These are phyloP conservation scores for Calonectria crousiana DNA, from an alignment of 2,329 filamentous ascomycete genomes.

Conservation along the genomic window DNA sequence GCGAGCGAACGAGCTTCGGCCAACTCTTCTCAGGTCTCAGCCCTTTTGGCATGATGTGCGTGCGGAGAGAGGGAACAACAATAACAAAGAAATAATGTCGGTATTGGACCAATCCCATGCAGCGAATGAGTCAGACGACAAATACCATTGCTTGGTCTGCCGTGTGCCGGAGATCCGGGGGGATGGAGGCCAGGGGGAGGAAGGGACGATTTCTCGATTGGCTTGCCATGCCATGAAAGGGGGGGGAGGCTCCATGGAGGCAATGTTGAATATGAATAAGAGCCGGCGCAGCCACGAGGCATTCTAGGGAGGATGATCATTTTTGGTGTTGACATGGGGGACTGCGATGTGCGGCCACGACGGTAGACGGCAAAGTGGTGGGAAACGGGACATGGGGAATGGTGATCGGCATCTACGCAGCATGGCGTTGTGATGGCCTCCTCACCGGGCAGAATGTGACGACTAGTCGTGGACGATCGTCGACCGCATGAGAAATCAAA, in stretches of 20 bases:
- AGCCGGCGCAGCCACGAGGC: constrained; percentile 5
- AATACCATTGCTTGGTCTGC: neutral
- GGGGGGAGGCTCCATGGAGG: neutral
- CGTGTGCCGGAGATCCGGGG: constrained; percentile 21
- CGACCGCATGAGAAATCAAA: neutral
- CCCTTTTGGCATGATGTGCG: neutral
- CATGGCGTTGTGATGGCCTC: constrained; percentile 13
- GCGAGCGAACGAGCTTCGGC: neutral
- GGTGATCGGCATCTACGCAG: constrained; percentile 23
- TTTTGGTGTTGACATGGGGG: neutral
- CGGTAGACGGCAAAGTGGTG: constrained; percentile 7
- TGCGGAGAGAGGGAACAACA: neutral
- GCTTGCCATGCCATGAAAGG: neutral
- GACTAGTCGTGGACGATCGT: constrained; percentile 1
- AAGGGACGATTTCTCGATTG: constrained; percentile 9
- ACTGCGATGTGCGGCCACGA: constrained; percentile 2
- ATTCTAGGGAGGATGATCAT: neutral
- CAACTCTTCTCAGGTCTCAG: neutral
- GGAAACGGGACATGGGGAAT: constrained; percentile 20
- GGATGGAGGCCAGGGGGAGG: neutral
- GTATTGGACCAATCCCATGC: neutral
- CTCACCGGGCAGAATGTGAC: neutral
- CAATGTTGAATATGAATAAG: neutral
- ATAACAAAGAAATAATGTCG: neutral
- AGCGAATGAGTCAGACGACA: constrained; percentile 9